A percentile compares a stretch with the other conserved stretches of the same genome.
Evolutionary conservation across 2,329 filamentous ascomycete species (phyloP).

Genomic region (Fusarium subglutinans): DNA sequence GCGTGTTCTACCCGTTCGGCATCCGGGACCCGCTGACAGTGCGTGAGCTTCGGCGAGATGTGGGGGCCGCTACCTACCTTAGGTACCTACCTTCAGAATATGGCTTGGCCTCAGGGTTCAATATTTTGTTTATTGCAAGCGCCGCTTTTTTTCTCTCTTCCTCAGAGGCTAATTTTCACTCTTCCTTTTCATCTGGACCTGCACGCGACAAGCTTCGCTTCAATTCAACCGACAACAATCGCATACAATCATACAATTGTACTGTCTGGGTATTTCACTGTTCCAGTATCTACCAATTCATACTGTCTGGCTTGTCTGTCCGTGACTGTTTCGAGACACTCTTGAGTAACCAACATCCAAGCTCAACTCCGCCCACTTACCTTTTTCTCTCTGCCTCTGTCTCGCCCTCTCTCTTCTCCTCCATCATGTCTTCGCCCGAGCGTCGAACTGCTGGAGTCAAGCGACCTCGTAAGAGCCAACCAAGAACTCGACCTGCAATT

Average conservation of each 20-base stretch:
- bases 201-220: constrained; percentile 2
- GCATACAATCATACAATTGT: neutral
- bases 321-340: constrained; percentile 4
- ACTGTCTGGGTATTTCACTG: neutral
- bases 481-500: neutral
- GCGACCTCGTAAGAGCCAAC: constrained; percentile 52
- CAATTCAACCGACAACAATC: neutral
- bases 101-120: constrained; percentile 33
- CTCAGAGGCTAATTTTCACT: constrained; percentile 14
- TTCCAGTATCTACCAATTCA: neutral
- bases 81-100: constrained; percentile 8
- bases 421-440: constrained; percentile 53
- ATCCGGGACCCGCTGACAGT: constrained; percentile 25
- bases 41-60: constrained; percentile 10
- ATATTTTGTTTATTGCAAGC: constrained; percentile 5
- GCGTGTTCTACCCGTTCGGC: constrained; percentile 10
- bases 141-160: neutral
- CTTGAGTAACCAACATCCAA: constrained; percentile 16
- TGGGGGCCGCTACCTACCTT: constrained; percentile 12
- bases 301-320: constrained; percentile 5
- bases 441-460: constrained; percentile 53
- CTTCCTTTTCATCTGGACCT: constrained; percentile 10
- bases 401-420: neutral
- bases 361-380: constrained; percentile 10
- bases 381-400: neutral